Conservation (phyloP, 768 basidiomycete species). For the Kondoa subrosea region DNA sequence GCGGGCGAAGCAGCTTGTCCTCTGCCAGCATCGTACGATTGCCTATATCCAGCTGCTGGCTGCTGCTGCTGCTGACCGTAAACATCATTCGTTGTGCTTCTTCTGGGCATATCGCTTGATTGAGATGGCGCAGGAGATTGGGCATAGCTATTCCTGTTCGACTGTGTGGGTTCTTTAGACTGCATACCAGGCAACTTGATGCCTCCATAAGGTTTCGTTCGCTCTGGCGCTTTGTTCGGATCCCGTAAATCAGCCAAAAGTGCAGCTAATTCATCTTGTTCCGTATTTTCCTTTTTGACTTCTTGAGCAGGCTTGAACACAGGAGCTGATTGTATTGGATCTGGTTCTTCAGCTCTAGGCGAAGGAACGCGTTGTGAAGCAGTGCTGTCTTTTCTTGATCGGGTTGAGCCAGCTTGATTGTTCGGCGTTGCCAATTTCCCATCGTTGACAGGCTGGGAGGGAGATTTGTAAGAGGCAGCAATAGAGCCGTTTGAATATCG, state of each 20-base stretch:
- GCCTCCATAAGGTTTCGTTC: neutral
- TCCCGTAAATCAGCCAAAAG: conserved; percentile 16
- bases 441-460: neutral
- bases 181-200: neutral
- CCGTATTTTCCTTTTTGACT: conserved; percentile 1
- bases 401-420: neutral
- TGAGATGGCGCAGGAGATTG: neutral
- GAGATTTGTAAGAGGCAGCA: neutral
- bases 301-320: neutral
- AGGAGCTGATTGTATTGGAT: neutral
- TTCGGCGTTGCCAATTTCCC: neutral
- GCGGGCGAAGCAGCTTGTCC: neutral
- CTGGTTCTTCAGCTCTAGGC: neutral
- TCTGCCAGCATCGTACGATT: neutral
- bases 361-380: neutral
- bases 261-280: conserved; percentile 16
- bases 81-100: neutral
- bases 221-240: conserved; percentile 13
- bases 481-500: neutral
- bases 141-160: neutral
- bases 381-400: neutral
- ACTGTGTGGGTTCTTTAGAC: neutral
- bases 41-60: neutral
- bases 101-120: neutral
- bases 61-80: conserved; percentile 7